These are phyloP conservation scores for Taxillus chinensis DNA, from an alignment of 164 flowering plant species.

Conservation along the genomic window DNA sequence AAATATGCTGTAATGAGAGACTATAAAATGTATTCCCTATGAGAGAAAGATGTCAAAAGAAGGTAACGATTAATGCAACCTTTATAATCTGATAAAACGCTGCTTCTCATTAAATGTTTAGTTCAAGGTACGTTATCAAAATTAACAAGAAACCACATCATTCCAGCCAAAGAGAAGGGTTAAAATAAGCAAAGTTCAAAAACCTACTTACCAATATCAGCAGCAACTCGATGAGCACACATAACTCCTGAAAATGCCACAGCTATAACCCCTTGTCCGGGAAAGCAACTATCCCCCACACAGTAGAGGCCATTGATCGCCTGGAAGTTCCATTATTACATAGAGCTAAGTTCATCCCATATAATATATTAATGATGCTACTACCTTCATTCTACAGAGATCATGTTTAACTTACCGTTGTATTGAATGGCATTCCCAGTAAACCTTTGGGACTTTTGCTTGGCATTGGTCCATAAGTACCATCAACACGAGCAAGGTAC, in stretches of 20 bases:
- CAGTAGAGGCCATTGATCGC: conserved; percentile 82
- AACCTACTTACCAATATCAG: conserved; percentile 72
- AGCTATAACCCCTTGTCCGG: conserved; percentile 98
- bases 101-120: too few relatives aligned
- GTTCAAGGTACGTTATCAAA: too few relatives aligned
- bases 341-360: background rate
- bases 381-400: background rate
- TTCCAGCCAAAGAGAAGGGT: background rate
- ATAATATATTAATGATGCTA: background rate
- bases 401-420: conserved; percentile 54
- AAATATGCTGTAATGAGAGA: too few relatives aligned
- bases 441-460: conserved; percentile 70
- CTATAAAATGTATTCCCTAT: too few relatives aligned
- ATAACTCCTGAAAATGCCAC: conserved; percentile 95
- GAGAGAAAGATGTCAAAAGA: too few relatives aligned
- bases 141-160: background rate
- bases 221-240: conserved; percentile 99
- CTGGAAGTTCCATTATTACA: conserved; percentile 32
- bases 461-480: conserved; percentile 99
- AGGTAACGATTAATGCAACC: too few relatives aligned
- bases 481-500: conserved; percentile 75
- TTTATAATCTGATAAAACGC: too few relatives aligned
- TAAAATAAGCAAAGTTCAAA: conserved; percentile 1
- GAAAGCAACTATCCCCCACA: conserved; percentile 99
- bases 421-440: conserved; percentile 94